phyloP scores from a whole-genome alignment of 495 filamentous ascomycete species.

The Cenococcum geophilum region DNA sequence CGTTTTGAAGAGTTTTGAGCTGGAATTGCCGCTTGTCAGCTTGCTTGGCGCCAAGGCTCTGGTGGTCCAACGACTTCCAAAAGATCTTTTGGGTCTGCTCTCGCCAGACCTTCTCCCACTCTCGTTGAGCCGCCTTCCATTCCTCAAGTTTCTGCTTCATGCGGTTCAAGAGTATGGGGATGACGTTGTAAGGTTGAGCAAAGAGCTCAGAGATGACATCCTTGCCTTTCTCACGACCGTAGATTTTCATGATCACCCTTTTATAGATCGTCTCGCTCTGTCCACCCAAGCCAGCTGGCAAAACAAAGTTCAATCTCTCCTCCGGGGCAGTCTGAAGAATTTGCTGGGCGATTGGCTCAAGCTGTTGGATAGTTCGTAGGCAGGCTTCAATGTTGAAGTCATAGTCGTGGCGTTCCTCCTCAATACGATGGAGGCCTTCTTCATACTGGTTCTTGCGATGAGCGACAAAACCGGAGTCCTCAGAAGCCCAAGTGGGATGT shows the following conservation, averaged over 20 bases:
- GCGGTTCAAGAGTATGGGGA: constrained; percentile 78
- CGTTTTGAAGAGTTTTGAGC: constrained; percentile 74
- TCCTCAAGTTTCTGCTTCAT: constrained; percentile 92
- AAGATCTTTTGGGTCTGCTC: constrained; percentile 86
- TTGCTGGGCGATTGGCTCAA: constrained; percentile 88
- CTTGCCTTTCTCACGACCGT: constrained; percentile 73
- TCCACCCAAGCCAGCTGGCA: constrained; percentile 79
- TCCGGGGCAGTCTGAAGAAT: constrained; percentile 66
- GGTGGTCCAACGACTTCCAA: constrained; percentile 92
- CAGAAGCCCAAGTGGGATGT: constrained; percentile 97
- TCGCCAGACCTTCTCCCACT: constrained; percentile 99
- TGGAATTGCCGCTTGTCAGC: constrained; percentile 86
- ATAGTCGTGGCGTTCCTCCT: constrained; percentile 98
- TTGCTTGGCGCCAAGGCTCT: constrained; percentile 75
- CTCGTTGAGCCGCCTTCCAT: constrained; percentile 91
- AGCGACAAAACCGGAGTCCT: constrained; percentile 96
- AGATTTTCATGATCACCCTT: constrained; percentile 97
- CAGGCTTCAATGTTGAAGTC: constrained; percentile 97
- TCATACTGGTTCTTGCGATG: constrained; percentile 94
- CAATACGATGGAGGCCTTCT: constrained; percentile 88
- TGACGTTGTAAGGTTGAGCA: constrained; percentile 67
- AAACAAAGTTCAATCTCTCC: constrained; percentile 64
- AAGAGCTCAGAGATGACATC: constrained; percentile 80
- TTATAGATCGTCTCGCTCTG: constrained; percentile 95
- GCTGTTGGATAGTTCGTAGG: constrained; percentile 82